Percentiles rank a stretch among this genome's conserved stretches.
These are phyloP conservation scores for Schwanniomyces polymorphus DNA, from an alignment of 805 yeast genomes.

Conservation along the genomic window DNA sequence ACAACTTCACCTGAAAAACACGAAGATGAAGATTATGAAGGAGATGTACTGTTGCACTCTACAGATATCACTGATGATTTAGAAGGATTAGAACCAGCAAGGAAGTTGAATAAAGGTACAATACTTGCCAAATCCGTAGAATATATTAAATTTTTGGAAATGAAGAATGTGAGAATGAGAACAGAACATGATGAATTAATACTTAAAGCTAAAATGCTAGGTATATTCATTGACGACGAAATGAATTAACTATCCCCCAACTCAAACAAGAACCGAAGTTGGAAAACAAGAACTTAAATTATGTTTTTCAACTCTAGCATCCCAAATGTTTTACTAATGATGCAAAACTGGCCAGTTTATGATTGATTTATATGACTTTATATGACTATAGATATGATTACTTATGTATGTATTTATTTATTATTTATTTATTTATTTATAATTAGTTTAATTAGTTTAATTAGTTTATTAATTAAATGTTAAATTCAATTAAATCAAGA, in stretches of 20 bases:
- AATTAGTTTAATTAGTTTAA: too few relatives aligned
- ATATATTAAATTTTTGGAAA: constrained; percentile 71
- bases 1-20: constrained; percentile 8
- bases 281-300: too few relatives aligned
- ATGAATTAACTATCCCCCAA: background rate
- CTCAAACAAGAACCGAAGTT: too few relatives aligned
- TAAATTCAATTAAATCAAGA: too few relatives aligned
- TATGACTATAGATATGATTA: too few relatives aligned
- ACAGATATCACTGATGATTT: constrained; percentile 34
- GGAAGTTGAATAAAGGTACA: constrained; percentile 75
- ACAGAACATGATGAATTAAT: constrained; percentile 54
- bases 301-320: too few relatives aligned
- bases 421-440: too few relatives aligned
- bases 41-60: background rate
- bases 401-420: too few relatives aligned
- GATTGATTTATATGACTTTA: too few relatives aligned
- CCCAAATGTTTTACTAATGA: too few relatives aligned
- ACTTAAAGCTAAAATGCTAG: constrained; percentile 35
- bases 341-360: too few relatives aligned
- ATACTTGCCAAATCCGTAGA: constrained; percentile 78
- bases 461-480: too few relatives aligned
- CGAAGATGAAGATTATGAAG: constrained; percentile 3
- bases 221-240: constrained; percentile 14
- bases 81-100: constrained; percentile 76
- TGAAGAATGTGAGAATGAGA: constrained; percentile 50